A percentile compares a stretch with the other conserved stretches of the same genome.
phyloP scores from a whole-genome alignment of 1,284 basidiomycete genomes.

The Gomphus bonarii region DNA sequence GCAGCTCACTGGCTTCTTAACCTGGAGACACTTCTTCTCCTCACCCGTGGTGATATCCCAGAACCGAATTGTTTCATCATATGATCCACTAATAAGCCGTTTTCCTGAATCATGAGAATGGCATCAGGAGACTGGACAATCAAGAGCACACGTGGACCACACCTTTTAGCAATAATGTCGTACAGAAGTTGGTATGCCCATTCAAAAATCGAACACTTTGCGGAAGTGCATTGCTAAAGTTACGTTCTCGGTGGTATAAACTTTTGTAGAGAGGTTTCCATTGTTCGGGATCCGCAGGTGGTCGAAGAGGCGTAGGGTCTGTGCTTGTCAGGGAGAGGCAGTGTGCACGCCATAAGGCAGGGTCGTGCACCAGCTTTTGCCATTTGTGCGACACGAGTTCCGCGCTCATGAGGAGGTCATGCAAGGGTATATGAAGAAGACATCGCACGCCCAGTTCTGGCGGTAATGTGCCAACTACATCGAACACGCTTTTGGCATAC shows the following conservation, averaged over 20 bases:
- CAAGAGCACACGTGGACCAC: constrained; percentile 14
- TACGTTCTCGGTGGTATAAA: constrained; percentile 78
- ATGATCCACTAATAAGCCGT: constrained; percentile 77
- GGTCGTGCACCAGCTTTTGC: constrained; percentile 57
- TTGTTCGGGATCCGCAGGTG: constrained; percentile 52
- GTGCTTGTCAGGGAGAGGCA: constrained; percentile 63
- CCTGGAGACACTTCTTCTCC: constrained; percentile 70
- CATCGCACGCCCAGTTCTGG: constrained; percentile 58
- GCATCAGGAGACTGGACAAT: neutral
- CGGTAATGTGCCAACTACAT: constrained; percentile 66
- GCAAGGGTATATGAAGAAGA: constrained; percentile 52
- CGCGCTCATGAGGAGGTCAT: constrained; percentile 44
- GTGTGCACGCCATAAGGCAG: constrained; percentile 70
- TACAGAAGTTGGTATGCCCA: constrained; percentile 85
- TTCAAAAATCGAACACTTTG: constrained; percentile 69
- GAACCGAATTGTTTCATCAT: constrained; percentile 84
- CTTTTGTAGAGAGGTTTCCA: constrained; percentile 71
- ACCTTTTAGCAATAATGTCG: constrained; percentile 68
- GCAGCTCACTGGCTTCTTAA: constrained; percentile 83
- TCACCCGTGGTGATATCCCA: constrained; percentile 79
- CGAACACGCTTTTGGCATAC: constrained; percentile 71
- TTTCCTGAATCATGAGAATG: constrained; percentile 33
- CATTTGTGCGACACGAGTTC: constrained; percentile 67
- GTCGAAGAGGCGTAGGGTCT: constrained; percentile 58
- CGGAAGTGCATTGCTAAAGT: constrained; percentile 69